A percentile compares a stretch with the other conserved stretches of the same genome.
Evolutionary conservation across 2,329 filamentous ascomycete species (phyloP).

Genomic region (Arthrobotrys megalospora): DNA sequence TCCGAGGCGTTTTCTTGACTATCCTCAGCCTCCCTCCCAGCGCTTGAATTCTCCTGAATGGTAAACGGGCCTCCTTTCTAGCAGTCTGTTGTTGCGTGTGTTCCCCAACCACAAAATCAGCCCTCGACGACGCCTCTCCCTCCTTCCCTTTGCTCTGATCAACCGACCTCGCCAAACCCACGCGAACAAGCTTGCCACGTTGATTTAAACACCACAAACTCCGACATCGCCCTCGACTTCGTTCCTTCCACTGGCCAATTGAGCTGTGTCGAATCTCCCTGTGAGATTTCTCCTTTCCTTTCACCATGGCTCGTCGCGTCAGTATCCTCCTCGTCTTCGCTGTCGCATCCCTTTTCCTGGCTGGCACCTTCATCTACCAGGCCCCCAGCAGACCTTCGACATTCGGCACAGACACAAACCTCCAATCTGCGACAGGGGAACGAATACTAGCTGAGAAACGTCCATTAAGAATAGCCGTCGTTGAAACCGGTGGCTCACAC

Average conservation of each 20-base stretch:
- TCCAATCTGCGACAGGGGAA: conserved; percentile 16
- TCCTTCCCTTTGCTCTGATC: conserved; percentile 25
- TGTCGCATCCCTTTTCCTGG: conserved; percentile 60
- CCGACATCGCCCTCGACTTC: conserved; percentile 6
- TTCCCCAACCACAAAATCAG: conserved; percentile 9
- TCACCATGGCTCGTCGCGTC: conserved; percentile 62
- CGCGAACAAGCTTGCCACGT: conserved; percentile 31
- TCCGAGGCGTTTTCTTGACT: not conserved
- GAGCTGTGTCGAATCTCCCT: conserved; percentile 18
- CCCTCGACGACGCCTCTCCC: conserved; percentile 11
- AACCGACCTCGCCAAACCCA: conserved; percentile 34
- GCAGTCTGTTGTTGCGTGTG: not conserved
- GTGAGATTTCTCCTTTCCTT: conserved; percentile 19
- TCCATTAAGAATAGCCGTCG: conserved; percentile 60
- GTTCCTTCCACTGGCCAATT: conserved; percentile 29
- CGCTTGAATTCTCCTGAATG: conserved; percentile 11
- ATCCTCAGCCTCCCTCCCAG: not conserved
- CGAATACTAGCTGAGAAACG: conserved; percentile 45
- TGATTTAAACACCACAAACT: conserved; percentile 15
- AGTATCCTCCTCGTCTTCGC: conserved; percentile 60
- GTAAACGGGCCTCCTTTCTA: not conserved
- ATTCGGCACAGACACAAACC: conserved; percentile 20
- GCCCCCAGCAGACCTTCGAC: conserved; percentile 45
- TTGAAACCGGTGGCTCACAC: conserved; percentile 64
- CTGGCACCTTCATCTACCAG: conserved; percentile 61